Evolutionary conservation across 345 rosid genomes (phyloP).

Genomic region (Acer negundo): DNA sequence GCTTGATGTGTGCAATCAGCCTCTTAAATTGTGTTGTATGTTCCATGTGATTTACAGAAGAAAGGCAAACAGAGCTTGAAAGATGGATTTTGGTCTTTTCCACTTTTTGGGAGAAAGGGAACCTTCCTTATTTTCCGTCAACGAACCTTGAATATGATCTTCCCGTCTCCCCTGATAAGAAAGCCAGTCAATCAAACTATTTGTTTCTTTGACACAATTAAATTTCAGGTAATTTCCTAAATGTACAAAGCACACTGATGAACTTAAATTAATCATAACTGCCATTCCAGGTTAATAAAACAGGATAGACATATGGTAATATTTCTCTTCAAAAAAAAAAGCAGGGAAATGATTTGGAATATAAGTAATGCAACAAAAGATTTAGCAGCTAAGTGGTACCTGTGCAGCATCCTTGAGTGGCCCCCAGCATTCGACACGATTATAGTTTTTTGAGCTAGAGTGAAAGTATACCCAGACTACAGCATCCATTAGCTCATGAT

Average conservation of each 20-base stretch:
- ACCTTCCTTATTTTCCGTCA: constrained; percentile 35
- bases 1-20: constrained; percentile 16
- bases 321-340: not conserved
- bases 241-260: not conserved
- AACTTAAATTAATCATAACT: not conserved
- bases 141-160: constrained; percentile 46
- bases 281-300: not conserved
- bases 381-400: constrained; percentile 32
- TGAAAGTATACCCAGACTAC: constrained; percentile 85
- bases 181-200: not conserved
- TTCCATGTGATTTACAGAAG: constrained; percentile 51
- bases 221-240: not conserved
- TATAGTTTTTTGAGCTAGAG: constrained; percentile 66
- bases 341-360: not conserved
- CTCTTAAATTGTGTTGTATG: constrained; percentile 3
- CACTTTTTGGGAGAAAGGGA: constrained; percentile 37
- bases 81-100: constrained; percentile 55
- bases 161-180: constrained; percentile 49
- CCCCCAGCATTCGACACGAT: constrained; percentile 85
- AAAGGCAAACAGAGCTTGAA: constrained; percentile 75
- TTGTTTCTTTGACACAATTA: not conserved
- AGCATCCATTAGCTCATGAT: constrained; percentile 73
- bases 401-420: constrained; percentile 72
- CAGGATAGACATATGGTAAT: not conserved
- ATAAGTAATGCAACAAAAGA: not conserved